A percentile compares a stretch with the other conserved stretches of the same genome.
Evolutionary conservation across 805 yeast species (phyloP).

Genomic region (Nakazawaea wyomingensis): DNA sequence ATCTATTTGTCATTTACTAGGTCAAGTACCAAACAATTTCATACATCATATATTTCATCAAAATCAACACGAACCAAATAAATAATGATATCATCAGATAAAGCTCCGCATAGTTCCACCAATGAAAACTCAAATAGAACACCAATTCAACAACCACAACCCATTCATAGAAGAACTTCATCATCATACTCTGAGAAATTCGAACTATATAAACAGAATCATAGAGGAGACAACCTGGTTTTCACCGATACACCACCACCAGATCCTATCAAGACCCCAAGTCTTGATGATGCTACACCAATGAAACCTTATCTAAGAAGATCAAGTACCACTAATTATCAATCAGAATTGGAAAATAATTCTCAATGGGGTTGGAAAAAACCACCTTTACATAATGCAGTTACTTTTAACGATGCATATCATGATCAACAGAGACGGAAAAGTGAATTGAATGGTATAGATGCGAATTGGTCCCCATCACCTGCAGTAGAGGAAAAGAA

Average conservation of each 20-base stretch:
- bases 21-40: too few relatives aligned
- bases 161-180: not conserved
- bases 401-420: constrained; percentile 1
- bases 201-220: not conserved
- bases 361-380: not conserved
- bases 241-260: constrained; percentile 6
- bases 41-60: too few relatives aligned
- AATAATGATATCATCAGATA: too few relatives aligned
- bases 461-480: not conserved
- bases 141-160: not conserved
- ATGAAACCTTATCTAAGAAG: not conserved
- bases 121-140: too few relatives aligned
- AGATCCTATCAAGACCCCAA: constrained; percentile 9
- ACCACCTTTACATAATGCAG: not conserved
- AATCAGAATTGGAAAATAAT: not conserved
- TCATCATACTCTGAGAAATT: constrained; percentile 1
- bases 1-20: too few relatives aligned
- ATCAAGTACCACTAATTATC: constrained; percentile 5
- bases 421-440: constrained; percentile 5
- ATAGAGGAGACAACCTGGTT: not conserved
- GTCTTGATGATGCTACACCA: not conserved
- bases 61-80: too few relatives aligned
- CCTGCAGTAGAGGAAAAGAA: not conserved
- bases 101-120: too few relatives aligned
- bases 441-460: not conserved